Evolutionary conservation across 169 alveolate species (phyloP).

Genomic region (Eimeria tenella): DNA sequence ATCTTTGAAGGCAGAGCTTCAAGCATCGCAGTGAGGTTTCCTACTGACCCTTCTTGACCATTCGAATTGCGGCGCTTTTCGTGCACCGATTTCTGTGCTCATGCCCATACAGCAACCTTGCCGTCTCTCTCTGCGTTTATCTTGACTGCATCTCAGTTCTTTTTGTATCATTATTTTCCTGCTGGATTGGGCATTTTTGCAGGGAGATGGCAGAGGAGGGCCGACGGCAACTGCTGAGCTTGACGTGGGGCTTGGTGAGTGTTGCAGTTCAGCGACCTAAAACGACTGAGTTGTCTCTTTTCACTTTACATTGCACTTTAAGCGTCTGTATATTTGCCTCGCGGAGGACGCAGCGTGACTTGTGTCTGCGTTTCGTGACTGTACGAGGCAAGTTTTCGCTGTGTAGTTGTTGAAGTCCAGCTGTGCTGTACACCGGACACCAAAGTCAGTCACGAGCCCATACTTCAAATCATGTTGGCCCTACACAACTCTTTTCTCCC

Average conservation of each 20-base stretch:
- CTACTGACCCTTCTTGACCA: not conserved
- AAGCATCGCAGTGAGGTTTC: conserved; percentile 25
- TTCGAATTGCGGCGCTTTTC: too few relatives aligned
- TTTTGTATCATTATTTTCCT: not conserved
- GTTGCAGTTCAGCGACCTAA: not conserved
- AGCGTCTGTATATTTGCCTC: not conserved
- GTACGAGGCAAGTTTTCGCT: too few relatives aligned
- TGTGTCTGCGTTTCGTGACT: too few relatives aligned
- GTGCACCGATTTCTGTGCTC: not conserved
- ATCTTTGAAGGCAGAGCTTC: conserved; percentile 47
- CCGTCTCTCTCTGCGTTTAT: too few relatives aligned
- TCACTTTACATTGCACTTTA: not conserved
- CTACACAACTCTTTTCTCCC: too few relatives aligned
- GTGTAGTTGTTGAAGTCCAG: too few relatives aligned
- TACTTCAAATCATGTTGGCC: too few relatives aligned
- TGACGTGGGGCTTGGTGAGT: conserved; percentile 69
- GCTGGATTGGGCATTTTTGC: not conserved
- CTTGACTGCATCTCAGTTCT: too few relatives aligned
- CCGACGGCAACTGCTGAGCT: conserved; percentile 66
- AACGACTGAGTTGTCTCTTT: not conserved
- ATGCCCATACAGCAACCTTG: too few relatives aligned
- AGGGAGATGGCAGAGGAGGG: conserved; percentile 62
- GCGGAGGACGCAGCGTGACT: too few relatives aligned
- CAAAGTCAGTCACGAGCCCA: too few relatives aligned
- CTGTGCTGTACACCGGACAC: too few relatives aligned